phyloP scores from a whole-genome alignment of 305 asterid species.

The Solanum hybrid region DNA sequence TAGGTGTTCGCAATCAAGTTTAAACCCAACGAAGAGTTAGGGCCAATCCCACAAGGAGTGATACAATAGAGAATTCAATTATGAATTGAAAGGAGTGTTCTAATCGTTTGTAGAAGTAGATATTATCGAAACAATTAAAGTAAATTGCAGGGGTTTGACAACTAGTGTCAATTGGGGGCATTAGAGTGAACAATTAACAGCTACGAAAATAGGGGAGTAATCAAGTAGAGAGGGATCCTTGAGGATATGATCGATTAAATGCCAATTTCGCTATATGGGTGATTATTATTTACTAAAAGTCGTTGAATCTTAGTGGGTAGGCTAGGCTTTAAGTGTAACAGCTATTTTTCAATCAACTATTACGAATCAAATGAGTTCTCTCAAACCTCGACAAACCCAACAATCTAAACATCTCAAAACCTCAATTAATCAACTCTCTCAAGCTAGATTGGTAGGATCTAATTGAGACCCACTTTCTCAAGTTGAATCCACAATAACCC shows the following conservation, averaged over 20 bases:
- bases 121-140: neutral
- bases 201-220: neutral
- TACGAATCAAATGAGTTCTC: too few relatives aligned
- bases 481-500: too few relatives aligned
- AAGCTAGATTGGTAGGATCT: too few relatives aligned
- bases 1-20: neutral
- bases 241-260: neutral
- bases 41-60: neutral
- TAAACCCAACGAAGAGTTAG: neutral
- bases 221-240: neutral
- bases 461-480: too few relatives aligned
- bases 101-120: neutral
- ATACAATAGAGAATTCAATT: neutral
- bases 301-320: too few relatives aligned
- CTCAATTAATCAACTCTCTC: too few relatives aligned
- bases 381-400: too few relatives aligned
- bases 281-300: too few relatives aligned
- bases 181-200: neutral
- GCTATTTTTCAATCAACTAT: too few relatives aligned
- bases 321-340: too few relatives aligned
- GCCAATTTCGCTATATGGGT: neutral
- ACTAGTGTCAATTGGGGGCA: neutral
- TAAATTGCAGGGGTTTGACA: neutral
- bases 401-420: too few relatives aligned
- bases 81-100: neutral